phyloP scores from a whole-genome alignment of 2,329 filamentous ascomycete genomes.

The Penicillium psychrosexuale region DNA sequence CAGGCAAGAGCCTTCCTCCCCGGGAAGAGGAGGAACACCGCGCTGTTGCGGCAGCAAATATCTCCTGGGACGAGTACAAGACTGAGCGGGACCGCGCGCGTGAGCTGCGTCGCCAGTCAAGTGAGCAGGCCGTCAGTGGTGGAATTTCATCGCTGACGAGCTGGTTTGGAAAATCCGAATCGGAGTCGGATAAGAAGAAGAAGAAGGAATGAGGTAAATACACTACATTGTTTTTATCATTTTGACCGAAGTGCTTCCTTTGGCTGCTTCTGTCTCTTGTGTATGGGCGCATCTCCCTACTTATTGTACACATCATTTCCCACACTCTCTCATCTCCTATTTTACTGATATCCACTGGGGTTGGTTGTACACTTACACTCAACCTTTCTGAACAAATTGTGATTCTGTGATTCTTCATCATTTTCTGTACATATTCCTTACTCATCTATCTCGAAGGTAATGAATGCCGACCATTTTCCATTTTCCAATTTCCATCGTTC shows the following conservation, averaged over 20 bases:
- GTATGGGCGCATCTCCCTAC: not conserved
- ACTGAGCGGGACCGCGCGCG: slow-evolving; percentile 27
- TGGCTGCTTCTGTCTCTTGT: not conserved
- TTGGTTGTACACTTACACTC: not conserved
- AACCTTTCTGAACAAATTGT: not conserved
- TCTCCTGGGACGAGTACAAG: slow-evolving; percentile 39
- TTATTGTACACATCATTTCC: slow-evolving; percentile 14
- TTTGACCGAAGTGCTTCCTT: not conserved
- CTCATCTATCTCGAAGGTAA: not conserved
- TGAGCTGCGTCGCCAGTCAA: slow-evolving; percentile 23
- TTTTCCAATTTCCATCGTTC: not conserved
- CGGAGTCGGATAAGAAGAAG: slow-evolving; percentile 14
- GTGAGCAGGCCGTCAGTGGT: slow-evolving; percentile 3
- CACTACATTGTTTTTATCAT: not conserved
- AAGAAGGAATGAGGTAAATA: slow-evolving; percentile 20
- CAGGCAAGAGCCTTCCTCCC: slow-evolving; percentile 14
- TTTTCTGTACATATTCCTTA: no score
- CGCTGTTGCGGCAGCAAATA: slow-evolving; percentile 11
- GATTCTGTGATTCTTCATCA: no score
- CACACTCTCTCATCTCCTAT: slow-evolving; percentile 1
- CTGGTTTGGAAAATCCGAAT: slow-evolving; percentile 13
- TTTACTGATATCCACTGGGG: slow-evolving; percentile 5
- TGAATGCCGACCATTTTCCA: not conserved
- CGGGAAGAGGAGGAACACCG: not conserved
- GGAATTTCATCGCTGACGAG: slow-evolving; percentile 4